phyloP scores from a whole-genome alignment of 805 yeast species.

The Starmera amethionina region DNA sequence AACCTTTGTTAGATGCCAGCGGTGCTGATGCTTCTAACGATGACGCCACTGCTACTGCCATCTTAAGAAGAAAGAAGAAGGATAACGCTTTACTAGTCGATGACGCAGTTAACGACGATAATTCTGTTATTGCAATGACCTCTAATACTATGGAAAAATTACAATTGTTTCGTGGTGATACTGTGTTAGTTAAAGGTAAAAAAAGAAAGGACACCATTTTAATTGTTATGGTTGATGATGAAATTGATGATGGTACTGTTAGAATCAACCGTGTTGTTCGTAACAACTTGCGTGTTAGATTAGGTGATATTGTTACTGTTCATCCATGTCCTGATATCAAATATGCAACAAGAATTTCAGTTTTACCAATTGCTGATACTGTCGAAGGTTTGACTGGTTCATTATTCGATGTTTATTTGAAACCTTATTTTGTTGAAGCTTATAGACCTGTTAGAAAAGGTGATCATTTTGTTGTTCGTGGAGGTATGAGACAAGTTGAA shows the following conservation, averaged over 20 bases:
- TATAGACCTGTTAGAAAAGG: slow-evolving; percentile 98
- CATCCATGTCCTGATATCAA: slow-evolving; percentile 98
- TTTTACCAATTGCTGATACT: slow-evolving; percentile 94
- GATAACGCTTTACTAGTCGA: slow-evolving; percentile 91
- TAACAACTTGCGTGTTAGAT: slow-evolving; percentile 85
- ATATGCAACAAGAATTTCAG: slow-evolving; percentile 90
- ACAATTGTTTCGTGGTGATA: slow-evolving; percentile 95
- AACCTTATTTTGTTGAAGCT: slow-evolving; percentile 98
- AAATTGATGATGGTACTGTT: slow-evolving; percentile 90
- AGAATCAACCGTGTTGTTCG: slow-evolving; percentile 93
- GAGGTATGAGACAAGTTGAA: slow-evolving; percentile 99
- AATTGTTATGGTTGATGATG: slow-evolving; percentile 93
- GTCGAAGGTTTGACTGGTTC: slow-evolving; percentile 98
- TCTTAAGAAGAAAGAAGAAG: slow-evolving; percentile 94
- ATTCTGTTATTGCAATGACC: slow-evolving; percentile 91
- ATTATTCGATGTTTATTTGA: slow-evolving; percentile 87
- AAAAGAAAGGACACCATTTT: slow-evolving; percentile 96
- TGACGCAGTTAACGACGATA: slow-evolving; percentile 95
- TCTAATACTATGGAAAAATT: slow-evolving; percentile 91
- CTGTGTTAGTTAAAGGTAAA: slow-evolving; percentile 94
- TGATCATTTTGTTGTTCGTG: slow-evolving; percentile 91
- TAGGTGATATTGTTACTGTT: slow-evolving; percentile 85
- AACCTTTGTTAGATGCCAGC: slow-evolving; percentile 50
- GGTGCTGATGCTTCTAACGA: slow-evolving; percentile 51
- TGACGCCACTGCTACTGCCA: slow-evolving; percentile 90